Evolutionary conservation across 345 rosid genomes (phyloP), one percentile per base, ranked within the genome.

Genomic region (Raphanus raphanistrum): DNA sequence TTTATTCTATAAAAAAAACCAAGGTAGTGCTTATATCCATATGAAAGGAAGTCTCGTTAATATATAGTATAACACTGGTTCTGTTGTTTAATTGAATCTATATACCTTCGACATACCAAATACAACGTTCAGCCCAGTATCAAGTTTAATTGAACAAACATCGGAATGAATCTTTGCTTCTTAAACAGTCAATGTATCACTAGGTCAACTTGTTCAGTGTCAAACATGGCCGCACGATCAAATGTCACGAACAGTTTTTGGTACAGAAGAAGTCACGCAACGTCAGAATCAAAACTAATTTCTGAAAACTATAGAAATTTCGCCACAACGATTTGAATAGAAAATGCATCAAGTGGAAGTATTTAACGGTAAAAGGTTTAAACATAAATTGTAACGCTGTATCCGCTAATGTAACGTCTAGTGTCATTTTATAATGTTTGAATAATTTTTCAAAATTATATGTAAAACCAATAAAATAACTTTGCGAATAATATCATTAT

Each of bases 151-250:
- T 10, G 41, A 43, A 32, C 5, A 26, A 25, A 33, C 35, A 63
- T 11, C 16, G 8, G 29, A 76, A 32, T 7, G 65, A 63, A 70
- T 63, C 66, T 36, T 62, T 54, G 48, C 26, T 76, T 70, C 75
- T 54, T 54, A 70, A 70, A 50, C 70, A 70, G 41, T 76, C 71
- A 26, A 16, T 63, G 4, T 52, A 35, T 35, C 48, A 70, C 27
- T 8, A 2, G 29, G 74, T 76, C 79, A 76, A 76, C 35, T 60
- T 36, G n/a, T 70, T 63, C 58, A 38, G 48, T 29, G 35, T 17
- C 16, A 27, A 52, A 63, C 80, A 70, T 70, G 80, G 80, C 26
- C 75, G 66, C 80, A 76, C 80, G 75, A 70, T 76, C 71, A 54
- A 67, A 35, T 3, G 55, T 35, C 32, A 69, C 63, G 2, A 26